Evolutionary conservation across 495 filamentous ascomycete species (phyloP).

Genomic region (Peziza echinospora): DNA sequence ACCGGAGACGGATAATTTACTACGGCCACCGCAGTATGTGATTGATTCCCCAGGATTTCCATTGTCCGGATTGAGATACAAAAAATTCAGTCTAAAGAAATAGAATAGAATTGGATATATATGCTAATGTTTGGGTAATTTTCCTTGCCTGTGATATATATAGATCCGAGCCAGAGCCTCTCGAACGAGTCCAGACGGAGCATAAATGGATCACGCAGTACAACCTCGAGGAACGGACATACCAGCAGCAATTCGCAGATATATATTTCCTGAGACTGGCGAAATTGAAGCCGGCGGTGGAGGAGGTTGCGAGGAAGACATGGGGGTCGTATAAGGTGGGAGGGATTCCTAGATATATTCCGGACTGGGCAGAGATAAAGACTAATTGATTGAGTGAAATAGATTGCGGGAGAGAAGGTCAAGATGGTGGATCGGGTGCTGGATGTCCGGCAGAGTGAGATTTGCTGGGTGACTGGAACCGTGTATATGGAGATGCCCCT

Average conservation of each 20-base stretch:
- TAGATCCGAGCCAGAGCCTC: slow-evolving; percentile 1
- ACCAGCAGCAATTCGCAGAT: slow-evolving; percentile 88
- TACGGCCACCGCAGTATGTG: background rate
- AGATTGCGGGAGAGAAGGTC: slow-evolving; percentile 59
- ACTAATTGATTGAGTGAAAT: background rate
- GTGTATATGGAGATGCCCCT: slow-evolving; percentile 93
- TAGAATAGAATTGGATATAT: no score
- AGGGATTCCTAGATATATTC: background rate
- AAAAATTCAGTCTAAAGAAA: background rate
- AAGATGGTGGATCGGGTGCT: slow-evolving; percentile 62
- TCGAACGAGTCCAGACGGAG: slow-evolving; percentile 5
- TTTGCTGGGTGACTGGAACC: slow-evolving; percentile 90
- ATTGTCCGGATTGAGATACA: background rate
- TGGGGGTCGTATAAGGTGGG: no score
- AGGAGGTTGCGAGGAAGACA: slow-evolving; percentile 44
- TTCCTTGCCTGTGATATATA: background rate
- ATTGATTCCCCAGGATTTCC: background rate
- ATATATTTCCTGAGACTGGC: slow-evolving; percentile 89
- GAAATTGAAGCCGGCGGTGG: slow-evolving; percentile 66
- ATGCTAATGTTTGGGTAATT: no score
- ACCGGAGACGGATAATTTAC: background rate
- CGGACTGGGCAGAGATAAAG: background rate
- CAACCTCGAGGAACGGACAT: slow-evolving; percentile 20
- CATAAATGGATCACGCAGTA: slow-evolving; percentile 4
- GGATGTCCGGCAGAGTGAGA: slow-evolving; percentile 71